A percentile compares a stretch with the other conserved stretches of the same genome.
Evolutionary conservation across 164 flowering plant species (phyloP).

Genomic region (Santalum album): DNA sequence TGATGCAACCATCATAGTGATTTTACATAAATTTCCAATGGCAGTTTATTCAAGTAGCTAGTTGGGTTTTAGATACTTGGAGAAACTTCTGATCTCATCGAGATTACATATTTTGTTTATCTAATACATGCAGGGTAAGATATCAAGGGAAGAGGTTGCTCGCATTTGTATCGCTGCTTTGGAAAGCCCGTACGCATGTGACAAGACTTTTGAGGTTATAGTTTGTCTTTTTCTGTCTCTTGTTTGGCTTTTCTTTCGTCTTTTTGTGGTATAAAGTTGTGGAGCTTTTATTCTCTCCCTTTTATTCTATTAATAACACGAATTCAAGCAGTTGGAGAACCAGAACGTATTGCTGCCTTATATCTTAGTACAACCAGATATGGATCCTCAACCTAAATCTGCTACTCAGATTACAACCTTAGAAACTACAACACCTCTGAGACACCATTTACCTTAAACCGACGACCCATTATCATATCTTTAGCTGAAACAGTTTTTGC

Average conservation of each 20-base stretch:
- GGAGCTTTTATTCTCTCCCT: neutral
- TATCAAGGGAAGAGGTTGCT: slow-evolving; percentile 96
- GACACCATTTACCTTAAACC: too few species aligned
- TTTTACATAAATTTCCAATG: too few species aligned
- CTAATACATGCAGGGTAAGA: slow-evolving; percentile 60
- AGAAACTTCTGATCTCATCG: too few species aligned
- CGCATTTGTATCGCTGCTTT: slow-evolving; percentile 86
- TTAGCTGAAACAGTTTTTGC: too few species aligned
- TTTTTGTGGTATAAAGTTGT: neutral
- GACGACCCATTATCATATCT: too few species aligned
- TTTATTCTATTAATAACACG: neutral
- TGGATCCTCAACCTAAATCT: too few species aligned
- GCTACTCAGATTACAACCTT: too few species aligned
- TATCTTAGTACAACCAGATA: too few species aligned
- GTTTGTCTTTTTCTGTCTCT: neutral
- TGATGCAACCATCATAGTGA: too few species aligned
- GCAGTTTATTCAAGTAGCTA: neutral
- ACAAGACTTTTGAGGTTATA: slow-evolving; percentile 93
- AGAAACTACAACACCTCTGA: too few species aligned
- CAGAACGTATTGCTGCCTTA: too few species aligned
- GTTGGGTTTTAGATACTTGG: neutral
- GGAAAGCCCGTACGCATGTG: slow-evolving; percentile 68
- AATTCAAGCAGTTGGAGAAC: neutral
- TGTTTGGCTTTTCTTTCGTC: neutral
- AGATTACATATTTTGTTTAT: neutral